These are phyloP conservation scores for Mangifera indica DNA, from an alignment of 345 rosid species.

Conservation along the genomic window DNA sequence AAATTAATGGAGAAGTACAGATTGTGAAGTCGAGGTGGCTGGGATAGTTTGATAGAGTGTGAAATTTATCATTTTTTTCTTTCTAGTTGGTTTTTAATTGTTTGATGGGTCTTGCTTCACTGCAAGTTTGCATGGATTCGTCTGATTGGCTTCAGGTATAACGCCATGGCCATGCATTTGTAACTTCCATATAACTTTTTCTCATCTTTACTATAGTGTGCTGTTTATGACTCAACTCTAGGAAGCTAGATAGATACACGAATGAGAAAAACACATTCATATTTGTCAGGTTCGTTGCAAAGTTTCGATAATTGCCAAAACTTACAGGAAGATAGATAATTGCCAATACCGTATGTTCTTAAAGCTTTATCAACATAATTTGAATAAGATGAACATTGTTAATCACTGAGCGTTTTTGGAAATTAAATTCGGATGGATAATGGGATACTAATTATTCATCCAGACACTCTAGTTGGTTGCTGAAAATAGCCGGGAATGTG, in stretches of 20 bases:
- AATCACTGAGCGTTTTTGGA: too few species aligned
- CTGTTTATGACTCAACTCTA: too few species aligned
- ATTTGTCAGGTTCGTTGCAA: too few species aligned
- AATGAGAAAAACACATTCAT: neutral
- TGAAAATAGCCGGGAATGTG: conserved; percentile 13
- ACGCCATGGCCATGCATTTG: conserved; percentile 13
- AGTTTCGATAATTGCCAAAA: too few species aligned
- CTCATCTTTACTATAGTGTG: neutral
- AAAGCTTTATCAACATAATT: neutral
- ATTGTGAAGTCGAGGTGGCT: neutral
- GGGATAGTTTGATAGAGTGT: too few species aligned
- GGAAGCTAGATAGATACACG: too few species aligned
- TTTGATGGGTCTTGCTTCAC: conserved; percentile 67
- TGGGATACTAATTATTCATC: too few species aligned
- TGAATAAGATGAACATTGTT: neutral
- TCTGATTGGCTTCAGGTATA: conserved; percentile 89
- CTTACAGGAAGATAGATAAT: too few species aligned
- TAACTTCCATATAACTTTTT: neutral
- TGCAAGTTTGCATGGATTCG: conserved; percentile 95
- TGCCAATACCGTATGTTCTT: neutral
- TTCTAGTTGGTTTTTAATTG: neutral
- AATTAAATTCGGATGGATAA: neutral
- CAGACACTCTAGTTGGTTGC: conserved; percentile 5
- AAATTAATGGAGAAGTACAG: neutral
- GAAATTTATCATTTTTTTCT: neutral